Percentiles rank a stretch among this genome's conserved stretches.
These are phyloP conservation scores for Biscutella laevigata DNA, from an alignment of 441 rosid species.

Conservation along the genomic window DNA sequence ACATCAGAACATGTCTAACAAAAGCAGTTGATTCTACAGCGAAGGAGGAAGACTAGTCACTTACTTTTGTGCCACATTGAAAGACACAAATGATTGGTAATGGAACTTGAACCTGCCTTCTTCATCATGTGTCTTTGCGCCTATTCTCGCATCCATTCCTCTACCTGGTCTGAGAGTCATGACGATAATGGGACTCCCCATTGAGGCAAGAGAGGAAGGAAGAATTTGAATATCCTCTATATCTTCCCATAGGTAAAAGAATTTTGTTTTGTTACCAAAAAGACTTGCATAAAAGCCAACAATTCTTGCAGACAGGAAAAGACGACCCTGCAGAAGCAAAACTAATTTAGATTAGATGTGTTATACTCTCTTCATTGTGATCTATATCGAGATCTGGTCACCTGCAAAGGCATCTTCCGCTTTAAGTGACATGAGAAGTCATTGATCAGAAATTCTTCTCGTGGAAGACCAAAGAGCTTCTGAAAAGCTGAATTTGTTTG, in stretches of 20 bases:
- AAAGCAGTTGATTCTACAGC: not conserved
- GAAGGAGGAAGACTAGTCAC: conserved; percentile 11
- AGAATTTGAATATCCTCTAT: conserved; percentile 75
- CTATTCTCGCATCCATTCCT: conserved; percentile 83
- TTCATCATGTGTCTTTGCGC: conserved; percentile 76
- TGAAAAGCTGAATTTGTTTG: conserved; percentile 95
- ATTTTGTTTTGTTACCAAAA: conserved; percentile 85
- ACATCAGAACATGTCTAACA: not conserved
- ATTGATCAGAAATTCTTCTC: conserved; percentile 92
- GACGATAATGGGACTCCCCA: conserved; percentile 85
- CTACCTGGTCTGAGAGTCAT: conserved; percentile 70
- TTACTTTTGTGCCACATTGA: conserved; percentile 80
- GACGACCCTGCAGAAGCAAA: conserved; percentile 61
- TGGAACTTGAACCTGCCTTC: conserved; percentile 90
- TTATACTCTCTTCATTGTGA: conserved; percentile 8
- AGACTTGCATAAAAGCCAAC: conserved; percentile 88
- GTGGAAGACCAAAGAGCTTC: conserved; percentile 90
- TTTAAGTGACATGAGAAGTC: conserved; percentile 95
- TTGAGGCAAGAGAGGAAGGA: conserved; percentile 75
- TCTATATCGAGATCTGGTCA: conserved; percentile 17
- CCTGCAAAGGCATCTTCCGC: conserved; percentile 94
- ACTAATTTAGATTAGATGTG: not conserved
- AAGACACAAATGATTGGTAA: conserved; percentile 92
- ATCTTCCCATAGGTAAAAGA: conserved; percentile 97
- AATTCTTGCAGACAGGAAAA: conserved; percentile 84